Evolutionary conservation across 78 protist genomes (phyloP).

Genomic region (Emiliania huxleyi): DNA sequence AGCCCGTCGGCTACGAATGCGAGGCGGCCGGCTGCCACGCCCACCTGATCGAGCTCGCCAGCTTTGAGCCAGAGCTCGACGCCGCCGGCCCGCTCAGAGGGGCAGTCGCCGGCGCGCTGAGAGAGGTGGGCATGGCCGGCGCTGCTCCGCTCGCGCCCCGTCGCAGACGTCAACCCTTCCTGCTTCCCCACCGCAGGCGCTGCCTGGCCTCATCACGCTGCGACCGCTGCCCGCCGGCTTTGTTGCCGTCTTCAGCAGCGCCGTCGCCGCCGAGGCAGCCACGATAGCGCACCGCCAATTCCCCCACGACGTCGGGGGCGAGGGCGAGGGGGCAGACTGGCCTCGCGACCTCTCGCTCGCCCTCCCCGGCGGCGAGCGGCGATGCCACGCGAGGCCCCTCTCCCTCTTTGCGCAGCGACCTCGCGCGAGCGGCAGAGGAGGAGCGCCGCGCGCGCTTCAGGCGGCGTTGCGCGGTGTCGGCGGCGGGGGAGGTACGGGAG

Average conservation of each 20-base stretch:
- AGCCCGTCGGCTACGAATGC: not conserved
- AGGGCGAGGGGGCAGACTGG: not conserved
- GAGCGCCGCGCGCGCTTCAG: not conserved
- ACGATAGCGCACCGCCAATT: not conserved
- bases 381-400: not conserved
- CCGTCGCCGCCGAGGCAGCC: not conserved
- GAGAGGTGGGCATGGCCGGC: too few species aligned
- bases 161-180: not conserved
- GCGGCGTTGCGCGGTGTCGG: not conserved
- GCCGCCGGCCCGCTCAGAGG: too few species aligned
- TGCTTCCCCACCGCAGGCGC: not conserved
- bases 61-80: too few species aligned
- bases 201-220: not conserved
- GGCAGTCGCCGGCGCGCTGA: too few species aligned
- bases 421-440: not conserved
- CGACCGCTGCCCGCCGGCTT: not conserved
- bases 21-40: not conserved
- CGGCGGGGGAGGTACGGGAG: too few species aligned
- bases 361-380: too few species aligned
- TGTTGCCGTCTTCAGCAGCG: not conserved
- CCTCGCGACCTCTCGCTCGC: too few species aligned
- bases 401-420: not conserved
- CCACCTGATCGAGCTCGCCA: not conserved
- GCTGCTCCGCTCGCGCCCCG: too few species aligned
- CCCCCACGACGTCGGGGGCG: not conserved